Base-by-base conservation (phyloP, 192 early-diverging fungal species). In the Coemansia sp. region DNA sequence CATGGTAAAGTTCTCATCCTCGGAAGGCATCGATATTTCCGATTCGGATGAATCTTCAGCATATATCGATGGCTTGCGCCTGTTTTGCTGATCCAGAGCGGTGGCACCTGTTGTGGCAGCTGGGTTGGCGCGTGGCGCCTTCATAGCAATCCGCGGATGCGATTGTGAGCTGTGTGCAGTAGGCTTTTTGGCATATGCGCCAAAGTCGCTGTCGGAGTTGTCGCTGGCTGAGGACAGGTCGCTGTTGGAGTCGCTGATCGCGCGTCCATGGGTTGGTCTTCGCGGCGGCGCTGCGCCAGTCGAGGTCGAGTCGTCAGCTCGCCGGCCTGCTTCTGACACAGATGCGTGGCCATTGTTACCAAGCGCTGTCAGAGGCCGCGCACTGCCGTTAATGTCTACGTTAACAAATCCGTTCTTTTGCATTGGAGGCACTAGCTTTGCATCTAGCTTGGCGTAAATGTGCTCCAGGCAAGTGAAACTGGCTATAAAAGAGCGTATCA, bases 161-260 rank as follows among this genome's bases (percentile, higher is more conserved):
- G 55, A 50, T n/a, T 54, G 53, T 9, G 59, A n/a, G 14, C 58
- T 61, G 59, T 34, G 46, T n/a, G 61, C 38, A 15, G 51, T 38
- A 7, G 62, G 42, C 53, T 47, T 56, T 50, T 53, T 65, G 5
- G 58, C 60, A 37, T 74, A 80, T 11, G 21, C 68, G 53, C 71
- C 71, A 71, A 74, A 80, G 26, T 70, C 72, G 56, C 77, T 71
- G 50, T 68, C 71, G 6, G 64, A 65, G 49, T 47, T 52, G 54
- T 49, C 64, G 62, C 42, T 56, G 2, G 55, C n/a, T 3, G 77
- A 80, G 2, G 77, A 65, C 24, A 70, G 49, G 10, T 80, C 77
- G 68, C 77, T 80, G 58, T 74, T 71, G 31, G 77, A 74, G 34
- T 80, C 77, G 71, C 77, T 80, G 44, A 80, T 69, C 3, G 73